Conservation (phyloP, 148 eudicot species). For the Talinum fruticosum region DNA sequence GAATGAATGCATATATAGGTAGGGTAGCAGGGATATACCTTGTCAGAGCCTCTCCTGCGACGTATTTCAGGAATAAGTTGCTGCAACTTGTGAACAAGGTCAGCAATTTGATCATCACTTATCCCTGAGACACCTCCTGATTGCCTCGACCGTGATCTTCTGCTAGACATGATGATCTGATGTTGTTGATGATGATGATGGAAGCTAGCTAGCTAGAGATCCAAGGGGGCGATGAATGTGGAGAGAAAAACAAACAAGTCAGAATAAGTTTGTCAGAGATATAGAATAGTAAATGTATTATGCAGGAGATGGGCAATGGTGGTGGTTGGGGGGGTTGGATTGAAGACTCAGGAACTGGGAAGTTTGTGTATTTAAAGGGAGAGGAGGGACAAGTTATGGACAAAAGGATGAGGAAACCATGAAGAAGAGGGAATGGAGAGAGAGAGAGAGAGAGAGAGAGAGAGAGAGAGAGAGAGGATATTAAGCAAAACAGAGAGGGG, state of each 20-base stretch:
- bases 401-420: constrained; percentile 27
- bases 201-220: too few species aligned
- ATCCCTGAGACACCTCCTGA: constrained; percentile 36
- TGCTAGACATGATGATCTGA: constrained; percentile 52
- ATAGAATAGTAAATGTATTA: not conserved
- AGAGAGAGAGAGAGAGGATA: not conserved
- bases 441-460: not conserved
- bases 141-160: constrained; percentile 73
- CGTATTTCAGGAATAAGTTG: constrained; percentile 79
- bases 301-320: constrained; percentile 24
- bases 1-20: not conserved
- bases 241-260: not conserved
- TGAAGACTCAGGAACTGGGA: constrained; percentile 8
- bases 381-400: constrained; percentile 23
- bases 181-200: not conserved
- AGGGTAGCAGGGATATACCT: constrained; percentile 35
- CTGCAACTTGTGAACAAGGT: constrained; percentile 69
- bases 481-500: constrained; percentile 22
- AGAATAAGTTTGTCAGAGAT: constrained; percentile 1
- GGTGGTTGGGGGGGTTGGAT: not conserved
- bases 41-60: constrained; percentile 56
- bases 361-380: not conserved
- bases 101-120: constrained; percentile 77
- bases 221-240: not conserved
- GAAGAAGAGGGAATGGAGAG: constrained; percentile 18